phyloP scores from a whole-genome alignment of 441 rosid genomes.

The Mallotus japonicus region DNA sequence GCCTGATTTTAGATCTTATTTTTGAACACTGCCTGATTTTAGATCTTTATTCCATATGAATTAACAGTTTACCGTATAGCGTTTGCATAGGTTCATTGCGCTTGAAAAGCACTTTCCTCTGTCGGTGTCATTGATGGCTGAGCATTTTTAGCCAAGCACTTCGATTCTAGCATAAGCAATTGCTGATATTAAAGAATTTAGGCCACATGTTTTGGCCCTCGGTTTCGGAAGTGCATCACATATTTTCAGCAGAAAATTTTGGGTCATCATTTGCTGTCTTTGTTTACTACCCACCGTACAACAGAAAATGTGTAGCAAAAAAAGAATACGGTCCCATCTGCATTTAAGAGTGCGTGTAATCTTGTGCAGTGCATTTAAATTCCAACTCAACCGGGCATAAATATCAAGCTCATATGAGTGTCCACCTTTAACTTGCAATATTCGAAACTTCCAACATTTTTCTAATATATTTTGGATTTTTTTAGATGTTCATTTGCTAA shows the following conservation, averaged over 20 bases:
- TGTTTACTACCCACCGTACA: conserved; percentile 17
- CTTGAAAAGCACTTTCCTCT: background rate
- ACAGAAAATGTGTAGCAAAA: background rate
- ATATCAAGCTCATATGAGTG: background rate
- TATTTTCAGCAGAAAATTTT: background rate
- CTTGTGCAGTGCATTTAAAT: background rate
- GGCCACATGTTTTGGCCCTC: conserved; percentile 9
- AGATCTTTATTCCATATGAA: background rate
- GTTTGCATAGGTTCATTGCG: background rate
- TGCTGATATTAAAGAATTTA: conserved; percentile 8
- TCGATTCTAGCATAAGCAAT: conserved; percentile 3
- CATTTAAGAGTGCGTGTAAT: conserved; percentile 2
- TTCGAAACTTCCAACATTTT: background rate
- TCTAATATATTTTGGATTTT: background rate
- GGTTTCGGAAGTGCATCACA: background rate
- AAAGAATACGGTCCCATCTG: conserved; percentile 10
- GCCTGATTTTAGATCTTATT: background rate
- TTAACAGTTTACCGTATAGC: background rate
- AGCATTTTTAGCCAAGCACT: background rate
- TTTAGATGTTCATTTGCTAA: background rate
- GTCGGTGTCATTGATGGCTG: conserved; percentile 9
- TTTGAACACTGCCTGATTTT: background rate
- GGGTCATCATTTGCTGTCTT: background rate
- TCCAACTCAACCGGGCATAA: background rate
- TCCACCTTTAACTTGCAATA: too few species aligned